Percentiles rank a stretch among this genome's conserved stretches.
Evolutionary conservation across 2,329 filamentous ascomycete species (phyloP).

Genomic region (Cladophialophora psammophila): DNA sequence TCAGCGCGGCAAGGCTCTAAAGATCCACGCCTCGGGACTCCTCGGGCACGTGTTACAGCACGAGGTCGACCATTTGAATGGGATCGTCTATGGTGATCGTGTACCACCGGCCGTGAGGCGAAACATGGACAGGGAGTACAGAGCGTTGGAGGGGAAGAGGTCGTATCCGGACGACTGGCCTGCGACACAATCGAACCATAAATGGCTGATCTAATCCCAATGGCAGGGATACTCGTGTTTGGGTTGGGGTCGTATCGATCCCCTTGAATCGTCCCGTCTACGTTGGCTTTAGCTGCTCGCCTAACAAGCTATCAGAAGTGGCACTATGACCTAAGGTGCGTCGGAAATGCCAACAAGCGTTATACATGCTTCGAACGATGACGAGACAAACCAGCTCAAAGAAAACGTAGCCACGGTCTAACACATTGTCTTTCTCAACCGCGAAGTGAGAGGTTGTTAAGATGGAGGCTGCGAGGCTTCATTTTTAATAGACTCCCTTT

Average conservation of each 20-base stretch:
- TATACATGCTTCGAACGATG: background rate
- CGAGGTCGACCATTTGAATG: constrained; percentile 20
- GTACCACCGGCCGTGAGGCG: constrained; percentile 4
- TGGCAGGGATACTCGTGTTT: background rate
- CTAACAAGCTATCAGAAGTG: background rate
- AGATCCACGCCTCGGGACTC: constrained; percentile 5
- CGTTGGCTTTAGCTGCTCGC: background rate
- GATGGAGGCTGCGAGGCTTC: background rate
- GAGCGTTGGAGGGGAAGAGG: background rate
- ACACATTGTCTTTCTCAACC: background rate
- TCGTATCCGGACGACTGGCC: constrained; percentile 16
- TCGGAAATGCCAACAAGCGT: background rate
- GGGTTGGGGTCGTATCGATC: no score
- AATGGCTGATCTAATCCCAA: background rate
- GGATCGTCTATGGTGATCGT: constrained; percentile 15
- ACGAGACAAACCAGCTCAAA: background rate
- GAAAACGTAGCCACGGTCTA: background rate
- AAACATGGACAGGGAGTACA: constrained; percentile 8
- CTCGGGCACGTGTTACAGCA: constrained; percentile 12
- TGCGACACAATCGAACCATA: background rate
- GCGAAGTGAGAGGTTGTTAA: background rate
- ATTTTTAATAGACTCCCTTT: background rate
- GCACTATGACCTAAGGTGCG: background rate
- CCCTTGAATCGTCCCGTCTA: background rate
- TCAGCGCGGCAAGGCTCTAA: background rate